phyloP scores from a whole-genome alignment of 148 eudicot genomes.

The Suaeda aralocaspica region DNA sequence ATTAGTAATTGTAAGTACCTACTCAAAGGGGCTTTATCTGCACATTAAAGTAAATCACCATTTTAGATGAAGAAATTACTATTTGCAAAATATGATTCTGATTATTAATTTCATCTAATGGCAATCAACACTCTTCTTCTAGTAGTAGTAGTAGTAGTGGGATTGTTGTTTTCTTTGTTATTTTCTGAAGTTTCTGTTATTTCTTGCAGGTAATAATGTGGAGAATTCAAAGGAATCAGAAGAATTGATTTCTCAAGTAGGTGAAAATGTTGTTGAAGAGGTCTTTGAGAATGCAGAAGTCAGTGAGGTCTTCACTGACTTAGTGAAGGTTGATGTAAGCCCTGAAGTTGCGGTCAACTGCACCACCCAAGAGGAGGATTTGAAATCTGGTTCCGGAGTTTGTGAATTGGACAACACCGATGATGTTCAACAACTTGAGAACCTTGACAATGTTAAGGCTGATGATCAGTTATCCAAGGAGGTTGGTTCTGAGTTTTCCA shows the following conservation, averaged over 20 bases:
- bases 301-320: too few species aligned
- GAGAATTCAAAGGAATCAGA: conserved; percentile 5
- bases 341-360: background rate
- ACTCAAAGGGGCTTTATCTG: background rate
- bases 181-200: background rate
- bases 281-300: background rate
- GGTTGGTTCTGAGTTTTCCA: background rate
- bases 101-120: background rate
- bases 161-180: background rate
- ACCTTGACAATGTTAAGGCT: background rate
- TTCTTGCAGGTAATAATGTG: conserved; percentile 5
- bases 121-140: too few species aligned
- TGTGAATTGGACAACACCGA: background rate
- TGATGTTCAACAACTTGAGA: background rate
- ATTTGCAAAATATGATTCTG: background rate
- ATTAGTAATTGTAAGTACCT: conserved; percentile 20
- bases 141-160: background rate
- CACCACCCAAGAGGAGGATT: background rate
- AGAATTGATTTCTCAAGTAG: background rate
- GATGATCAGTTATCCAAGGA: conserved; percentile 1
- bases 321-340: too few species aligned
- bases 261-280: background rate
- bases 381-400: background rate
- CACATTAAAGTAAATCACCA: too few species aligned
- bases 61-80: too few species aligned